Evolutionary conservation across 2,329 filamentous ascomycete genomes (phyloP), one percentile per base, ranked within the genome.

Genomic region (Penicillium polonicum): DNA sequence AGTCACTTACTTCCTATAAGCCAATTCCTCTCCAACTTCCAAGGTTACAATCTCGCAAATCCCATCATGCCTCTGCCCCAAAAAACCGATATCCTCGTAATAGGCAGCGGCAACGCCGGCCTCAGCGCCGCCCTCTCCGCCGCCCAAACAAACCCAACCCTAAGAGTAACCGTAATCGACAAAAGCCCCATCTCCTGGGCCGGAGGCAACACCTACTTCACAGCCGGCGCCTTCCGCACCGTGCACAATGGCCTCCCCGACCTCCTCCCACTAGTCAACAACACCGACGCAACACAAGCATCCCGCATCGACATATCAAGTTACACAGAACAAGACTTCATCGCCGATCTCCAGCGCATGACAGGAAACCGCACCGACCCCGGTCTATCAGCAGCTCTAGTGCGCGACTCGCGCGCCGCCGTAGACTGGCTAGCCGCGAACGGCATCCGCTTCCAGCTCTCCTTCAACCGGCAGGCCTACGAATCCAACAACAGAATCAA

Each of bases 381-480:
- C 0, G 70, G 63, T 0, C 74, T 89, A 10, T 76, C 78, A 1
- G 68, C 73, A 17, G 72, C 74, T 0, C 72, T 89, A 1, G 77
- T 89, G 0, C 61, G 74, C 1, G 80, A 85, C 21, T 83, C 80
- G 0, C 80, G 79, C 51, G 70, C 68, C 0, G 72, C 82, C 0
- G 71, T 86, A 8, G 79, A 82, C 63, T 87, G 85, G 85, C 74
- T 88, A 2, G 77, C 77, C 1, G 60, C 68, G 46, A 78, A 83
- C 41, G 85, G 85, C 0, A 72, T 86, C 2, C 74, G 79, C 1
- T 88, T 85, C 64, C 80, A 85, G 65, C 73, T 89, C 3, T 83
- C 80, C 2, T 88, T 88, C 70, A 84, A 88, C 58, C 77, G 87
- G 3, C 86, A 90, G 66, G 84, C 87, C 0, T 89, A 87, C 68